Evolutionary conservation across 352 stramenopile genomes (phyloP), one percentile per base, ranked within the genome.

Genomic region (Phytophthora brassicae): DNA sequence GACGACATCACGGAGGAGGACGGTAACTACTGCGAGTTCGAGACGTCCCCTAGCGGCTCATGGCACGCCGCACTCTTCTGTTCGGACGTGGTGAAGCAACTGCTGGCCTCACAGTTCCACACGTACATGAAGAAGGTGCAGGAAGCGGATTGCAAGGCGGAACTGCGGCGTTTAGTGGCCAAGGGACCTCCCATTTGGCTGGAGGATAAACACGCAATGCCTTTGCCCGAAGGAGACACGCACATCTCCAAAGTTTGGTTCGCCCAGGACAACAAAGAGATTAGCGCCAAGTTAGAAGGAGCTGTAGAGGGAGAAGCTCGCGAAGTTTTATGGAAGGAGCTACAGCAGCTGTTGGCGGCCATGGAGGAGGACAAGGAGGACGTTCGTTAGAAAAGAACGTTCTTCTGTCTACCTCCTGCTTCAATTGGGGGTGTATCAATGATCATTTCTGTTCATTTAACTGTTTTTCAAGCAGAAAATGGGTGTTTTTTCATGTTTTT

Each of bases 1-100:
- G 94, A 98, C 61, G 93, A 98, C 74, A 98, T 98, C 68, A 97
- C 92, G 12, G 75, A 91, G 53, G 89, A 94, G 36, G 79, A 89
- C 2, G 73, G 79, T 13, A 94, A 93, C 74, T 96, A 94, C 74
- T 90, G 82, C 54, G 94, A 98, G 76, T 98, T 96, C 80, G 90
- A 97, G 79, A 95, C 86, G 14, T 76, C 76, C 56, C 92, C 92
- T 4, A 97, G 89, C 47, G 80, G 91, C 60, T 70, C 70, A 60
- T 98, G 94, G 94, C 79, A 96, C 56, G 77, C 92, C 14, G 79
- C 81, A 61, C 72, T 86, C 42, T 94, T 92, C 64, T 80, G 80
- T 22, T 66, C 74, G 3, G 82, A 92, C 29, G 78, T 92, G 46
- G 79, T 93, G 52, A 68, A 89, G 72, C 77, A 97, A 64, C 76